Percentiles rank a stretch among this genome's conserved stretches.
phyloP scores from a whole-genome alignment of 305 asterid genomes.

The Fraxinus platypoda region DNA sequence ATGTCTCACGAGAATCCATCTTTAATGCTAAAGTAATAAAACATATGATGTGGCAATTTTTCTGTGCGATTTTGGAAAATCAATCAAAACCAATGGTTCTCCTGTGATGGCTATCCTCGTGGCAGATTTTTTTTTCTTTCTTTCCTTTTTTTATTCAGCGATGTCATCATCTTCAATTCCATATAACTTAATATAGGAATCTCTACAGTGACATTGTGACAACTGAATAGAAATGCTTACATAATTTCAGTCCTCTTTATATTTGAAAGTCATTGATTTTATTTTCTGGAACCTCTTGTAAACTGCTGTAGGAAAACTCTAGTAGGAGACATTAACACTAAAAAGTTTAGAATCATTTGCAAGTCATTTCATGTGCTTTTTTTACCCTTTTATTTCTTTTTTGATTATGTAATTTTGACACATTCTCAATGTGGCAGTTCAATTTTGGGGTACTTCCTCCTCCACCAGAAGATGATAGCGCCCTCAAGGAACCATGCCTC shows the following conservation, averaged over 20 bases:
- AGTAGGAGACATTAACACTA: neutral
- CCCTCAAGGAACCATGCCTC: constrained; percentile 64
- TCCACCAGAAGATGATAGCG: constrained; percentile 43
- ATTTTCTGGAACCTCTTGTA: neutral
- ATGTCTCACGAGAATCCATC: neutral
- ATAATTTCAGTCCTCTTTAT: neutral
- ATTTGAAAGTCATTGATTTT: neutral
- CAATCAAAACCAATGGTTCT: neutral
- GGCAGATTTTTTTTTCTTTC: neutral
- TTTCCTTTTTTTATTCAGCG: neutral
- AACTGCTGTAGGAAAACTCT: neutral
- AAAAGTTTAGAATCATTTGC: neutral
- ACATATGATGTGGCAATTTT: neutral
- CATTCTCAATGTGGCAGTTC: constrained; percentile 34
- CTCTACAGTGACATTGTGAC: neutral
- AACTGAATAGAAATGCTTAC: neutral
- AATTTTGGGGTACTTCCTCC: constrained; percentile 56
- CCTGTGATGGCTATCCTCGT: neutral
- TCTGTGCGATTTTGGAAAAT: neutral
- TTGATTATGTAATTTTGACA: neutral
- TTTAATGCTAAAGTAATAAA: neutral
- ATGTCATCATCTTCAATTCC: neutral
- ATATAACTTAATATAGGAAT: neutral
- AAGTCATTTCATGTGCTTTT: neutral
- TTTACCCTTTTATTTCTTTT: neutral